Base-by-base conservation (phyloP, 129 eudicot species). In the Saussurea involucrata region DNA sequence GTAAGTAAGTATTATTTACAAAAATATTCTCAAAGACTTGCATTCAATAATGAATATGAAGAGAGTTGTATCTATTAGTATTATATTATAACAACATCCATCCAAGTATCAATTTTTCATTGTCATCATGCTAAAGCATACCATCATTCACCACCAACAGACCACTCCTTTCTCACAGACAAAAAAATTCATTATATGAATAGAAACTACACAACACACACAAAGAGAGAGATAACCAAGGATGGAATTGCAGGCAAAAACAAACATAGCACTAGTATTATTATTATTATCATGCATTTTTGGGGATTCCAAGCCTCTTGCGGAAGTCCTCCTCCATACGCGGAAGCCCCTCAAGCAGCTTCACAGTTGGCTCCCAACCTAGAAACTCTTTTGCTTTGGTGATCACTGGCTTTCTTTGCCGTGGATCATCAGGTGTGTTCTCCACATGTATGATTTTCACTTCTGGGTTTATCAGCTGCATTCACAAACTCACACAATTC, bases 311-410 rank as follows among this genome's bases (percentile, higher is more conserved):
- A 29, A 92, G 97, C 90, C 97, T 89, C 81, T 85, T 78, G 42
- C 95, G 95, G 81, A 92, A 92, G 76, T 92, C 95, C 10, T 86
- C 92, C 86, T 92, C 97, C 97, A 92, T 92, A 69, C 84, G 95
- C 0, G 95, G 92, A 71, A 92, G 89, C 25, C 97, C 97, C 1
- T 92, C 97, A 6, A 89, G 88, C 81, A 92, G 64, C 66, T 79
- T 87, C 60, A 89, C 57, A 76, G 87, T 92, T 1, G 97, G 97
- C 73, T 92, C 97, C 97, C 97, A 92, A 22, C 89, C 97, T 8
- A 92, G 72, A 66, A 84, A 73, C 80, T 92, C 98, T 75, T 86
- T 88, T 34, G 98, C 96, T 82, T 87, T 90, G 3, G 92, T 86
- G 40, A 90, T 92, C 78, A 86, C 92, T 13, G 98, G 98, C 83